phyloP scores from a whole-genome alignment of 371 early-diverging fungal genomes.

The Syncephalastrum sp. region DNA sequence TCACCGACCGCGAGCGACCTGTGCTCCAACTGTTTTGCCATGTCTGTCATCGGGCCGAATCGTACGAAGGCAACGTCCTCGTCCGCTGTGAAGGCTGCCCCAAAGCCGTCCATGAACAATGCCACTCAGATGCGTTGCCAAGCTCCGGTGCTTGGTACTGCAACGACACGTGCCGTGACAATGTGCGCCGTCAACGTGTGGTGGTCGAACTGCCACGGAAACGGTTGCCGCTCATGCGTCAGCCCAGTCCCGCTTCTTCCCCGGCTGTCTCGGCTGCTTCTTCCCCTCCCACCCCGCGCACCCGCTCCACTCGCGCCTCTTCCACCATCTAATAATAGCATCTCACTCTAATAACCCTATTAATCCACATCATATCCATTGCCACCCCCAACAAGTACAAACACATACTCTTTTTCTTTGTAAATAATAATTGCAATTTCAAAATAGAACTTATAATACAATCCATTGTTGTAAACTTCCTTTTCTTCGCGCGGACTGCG shows the following conservation, averaged over 20 bases:
- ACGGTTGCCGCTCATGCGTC: slow-evolving; percentile 68
- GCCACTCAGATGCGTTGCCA: slow-evolving; percentile 51
- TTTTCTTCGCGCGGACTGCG: no score
- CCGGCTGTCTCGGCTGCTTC: no score
- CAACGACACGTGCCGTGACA: slow-evolving; percentile 67
- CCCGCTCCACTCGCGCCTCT: no score
- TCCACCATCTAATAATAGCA: no score
- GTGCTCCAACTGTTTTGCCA: slow-evolving; percentile 87
- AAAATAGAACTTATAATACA: no score
- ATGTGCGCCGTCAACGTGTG: slow-evolving; percentile 56
- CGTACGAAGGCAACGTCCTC: slow-evolving; percentile 63
- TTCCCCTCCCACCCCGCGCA: no score
- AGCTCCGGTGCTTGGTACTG: slow-evolving; percentile 70
- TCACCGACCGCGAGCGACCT: slow-evolving; percentile 78
- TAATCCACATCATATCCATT: no score
- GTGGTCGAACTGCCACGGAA: slow-evolving; percentile 68
- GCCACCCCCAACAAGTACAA: no score
- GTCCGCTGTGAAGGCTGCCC: slow-evolving; percentile 88
- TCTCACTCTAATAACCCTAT: no score
- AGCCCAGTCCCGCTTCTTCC: slow-evolving; percentile 31
- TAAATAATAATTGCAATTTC: no score
- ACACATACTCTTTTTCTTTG: no score
- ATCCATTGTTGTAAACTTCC: no score
- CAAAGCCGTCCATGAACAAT: slow-evolving; percentile 78
- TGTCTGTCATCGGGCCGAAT: slow-evolving; percentile 74